Base-by-base conservation (phyloP, 129 eudicot species). In the Apium graveolens region DNA sequence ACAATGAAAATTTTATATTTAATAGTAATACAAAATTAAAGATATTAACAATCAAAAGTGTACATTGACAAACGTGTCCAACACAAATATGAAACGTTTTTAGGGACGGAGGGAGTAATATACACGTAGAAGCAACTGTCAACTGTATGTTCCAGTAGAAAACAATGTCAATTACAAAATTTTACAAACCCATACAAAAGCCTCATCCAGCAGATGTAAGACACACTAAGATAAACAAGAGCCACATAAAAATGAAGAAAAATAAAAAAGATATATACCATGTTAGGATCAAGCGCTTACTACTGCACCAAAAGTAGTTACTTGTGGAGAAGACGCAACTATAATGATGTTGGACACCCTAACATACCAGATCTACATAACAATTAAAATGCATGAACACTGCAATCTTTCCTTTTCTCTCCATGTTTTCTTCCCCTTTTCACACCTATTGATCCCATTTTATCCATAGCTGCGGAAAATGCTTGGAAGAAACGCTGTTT, bases 361-460 rank as follows among this genome's bases (percentile, higher is more conserved):
- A n/a, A n/a, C n/a, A n/a, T n/a, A n/a, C 17, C 12, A 57, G 42
- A 9, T 42, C 68, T 60, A 60, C 32, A 5, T n/a, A 12, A n/a
- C 26, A 26, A 44, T 70, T 43, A 63, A 76, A 76, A 81, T 68
- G 63, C 38, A 72, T 90, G 98, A 78, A 79, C 35, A 53, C 60
- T 87, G 80, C 98, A 93, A 63, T 72, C 81, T 78, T 73, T 91
- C 83, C 98, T 85, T 69, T 81, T 87, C 84, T 93, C 98, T 14
- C 98, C 98, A 88, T 91, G 97, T 27, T 76, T 91, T 31, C 76
- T 80, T 41, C 98, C 98, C 79, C 95, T 86, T 80, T 91, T 93
- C 44, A 93, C 96, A 43, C 91, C 92, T 80, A 93, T 83, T n/a
- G 86, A 81, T 24, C 98, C 98, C 96, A 93, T 86, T 77, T 89